Evolutionary conservation across 345 rosid genomes (phyloP), one percentile per base, ranked within the genome.

Genomic region (Cardamine occulta): DNA sequence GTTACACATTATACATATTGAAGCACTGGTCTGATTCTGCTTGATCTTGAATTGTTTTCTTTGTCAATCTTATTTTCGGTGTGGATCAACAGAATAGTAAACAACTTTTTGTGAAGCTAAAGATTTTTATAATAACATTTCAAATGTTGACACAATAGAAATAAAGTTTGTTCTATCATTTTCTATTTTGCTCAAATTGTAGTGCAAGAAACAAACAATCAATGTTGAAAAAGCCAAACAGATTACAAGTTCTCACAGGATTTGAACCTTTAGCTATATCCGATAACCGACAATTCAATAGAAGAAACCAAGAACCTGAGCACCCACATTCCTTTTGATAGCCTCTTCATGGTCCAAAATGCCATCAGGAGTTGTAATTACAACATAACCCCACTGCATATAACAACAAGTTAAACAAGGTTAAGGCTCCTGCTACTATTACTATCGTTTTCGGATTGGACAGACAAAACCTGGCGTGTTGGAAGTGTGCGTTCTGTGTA

Each of bases 281-380:
- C 2, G 3, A 47, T 1, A 58, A 28, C 19, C 6, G 47, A 24
- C 13, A 10, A 8, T 75, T 85, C 87, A 95, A 75, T 89, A 88
- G 54, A 95, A 95, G 79, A 85, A 88, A 75, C 99, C 98, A 75
- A 92, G 89, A 77, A 95, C 93, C 60, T 89, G 96, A 77, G 97
- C 99, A 57, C 97, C 98, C 7, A 85, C 93, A 52, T 95, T 92
- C 63, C 87, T 81, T 63, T 53, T 85, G 14, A 82, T 79, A 40
- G 99, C 99, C 67, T 89, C 94, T 80, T 95, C 98, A 74, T 95
- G 98, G 70, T 95, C 99, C 91, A 95, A 79, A 77, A 95, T 82
- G 54, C 96, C 99, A 45, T 92, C 94, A 1, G 97, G 97, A 68
- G 99, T 90, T 55, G 97, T 88, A 62, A 95, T 78, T 19, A 90